Conservation (phyloP, 257 asterid genomes). For the Solanum ossicruentum region DNA sequence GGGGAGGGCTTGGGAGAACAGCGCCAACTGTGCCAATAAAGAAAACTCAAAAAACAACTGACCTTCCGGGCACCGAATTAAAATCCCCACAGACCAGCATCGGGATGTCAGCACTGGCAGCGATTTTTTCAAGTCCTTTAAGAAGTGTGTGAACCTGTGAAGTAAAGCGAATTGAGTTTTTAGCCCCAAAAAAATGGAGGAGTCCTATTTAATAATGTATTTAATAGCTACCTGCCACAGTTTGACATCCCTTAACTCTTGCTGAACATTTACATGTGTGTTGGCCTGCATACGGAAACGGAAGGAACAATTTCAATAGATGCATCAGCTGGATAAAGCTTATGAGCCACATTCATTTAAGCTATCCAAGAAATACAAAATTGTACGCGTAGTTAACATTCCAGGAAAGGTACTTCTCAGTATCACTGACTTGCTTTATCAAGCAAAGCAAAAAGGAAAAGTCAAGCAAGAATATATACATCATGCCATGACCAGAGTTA, state of each 20-base stretch:
- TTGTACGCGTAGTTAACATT: not conserved
- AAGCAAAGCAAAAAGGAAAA: not conserved
- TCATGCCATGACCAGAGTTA: not conserved
- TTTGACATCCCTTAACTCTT: slow-evolving; percentile 86
- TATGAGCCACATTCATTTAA: slow-evolving; percentile 3
- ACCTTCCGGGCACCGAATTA: slow-evolving; percentile 93
- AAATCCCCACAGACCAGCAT: slow-evolving; percentile 98
- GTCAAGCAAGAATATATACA: not conserved
- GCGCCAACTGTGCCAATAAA: not conserved
- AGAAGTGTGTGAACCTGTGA: slow-evolving; percentile 77
- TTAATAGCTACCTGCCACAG: slow-evolving; percentile 81
- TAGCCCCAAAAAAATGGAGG: not conserved
- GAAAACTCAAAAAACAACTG: not conserved
- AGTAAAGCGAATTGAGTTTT: slow-evolving; percentile 5
- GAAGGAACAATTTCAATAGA: not conserved
- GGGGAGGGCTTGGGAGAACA: not conserved
- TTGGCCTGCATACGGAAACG: slow-evolving; percentile 60
- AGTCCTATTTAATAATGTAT: not conserved
- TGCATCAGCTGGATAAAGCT: not conserved
- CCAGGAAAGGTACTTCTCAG: not conserved
- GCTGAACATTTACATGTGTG: slow-evolving; percentile 83
- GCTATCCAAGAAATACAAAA: not conserved
- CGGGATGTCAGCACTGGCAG: slow-evolving; percentile 87
- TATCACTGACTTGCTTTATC: not conserved
- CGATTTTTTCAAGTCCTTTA: slow-evolving; percentile 95